Evolutionary conservation across 306 rosid genomes (phyloP).

Genomic region (Abrus precatorius): DNA sequence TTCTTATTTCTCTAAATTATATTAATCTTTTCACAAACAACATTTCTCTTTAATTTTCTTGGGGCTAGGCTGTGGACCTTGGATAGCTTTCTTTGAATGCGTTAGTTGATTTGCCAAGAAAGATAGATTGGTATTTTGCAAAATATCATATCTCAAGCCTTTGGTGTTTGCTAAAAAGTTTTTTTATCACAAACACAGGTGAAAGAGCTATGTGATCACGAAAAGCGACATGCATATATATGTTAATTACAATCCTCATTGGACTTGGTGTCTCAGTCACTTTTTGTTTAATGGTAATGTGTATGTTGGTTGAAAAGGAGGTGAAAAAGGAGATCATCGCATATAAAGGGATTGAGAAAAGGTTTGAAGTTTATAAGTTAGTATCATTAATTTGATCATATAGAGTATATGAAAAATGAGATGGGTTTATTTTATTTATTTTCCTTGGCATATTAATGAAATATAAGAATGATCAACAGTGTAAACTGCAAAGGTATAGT

Average conservation of each 20-base stretch:
- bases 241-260: constrained; percentile 20
- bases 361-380: neutral
- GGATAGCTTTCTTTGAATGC: neutral
- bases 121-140: constrained; percentile 24
- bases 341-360: neutral
- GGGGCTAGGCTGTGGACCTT: constrained; percentile 1
- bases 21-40: too few species aligned
- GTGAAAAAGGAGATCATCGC: neutral
- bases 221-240: constrained; percentile 17
- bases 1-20: too few species aligned
- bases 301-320: neutral
- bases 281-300: neutral
- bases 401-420: neutral
- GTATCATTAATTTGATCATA: neutral
- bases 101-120: constrained; percentile 14
- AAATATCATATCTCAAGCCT: neutral
- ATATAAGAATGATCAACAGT: neutral
- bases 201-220: neutral
- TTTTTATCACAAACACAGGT: neutral
- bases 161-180: constrained; percentile 1
- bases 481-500: neutral
- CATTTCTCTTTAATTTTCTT: neutral
- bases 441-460: neutral
- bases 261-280: neutral
- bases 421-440: too few species aligned